Base-by-base conservation (phyloP, 768 basidiomycete genomes). In the Leccinum uliginosum region DNA sequence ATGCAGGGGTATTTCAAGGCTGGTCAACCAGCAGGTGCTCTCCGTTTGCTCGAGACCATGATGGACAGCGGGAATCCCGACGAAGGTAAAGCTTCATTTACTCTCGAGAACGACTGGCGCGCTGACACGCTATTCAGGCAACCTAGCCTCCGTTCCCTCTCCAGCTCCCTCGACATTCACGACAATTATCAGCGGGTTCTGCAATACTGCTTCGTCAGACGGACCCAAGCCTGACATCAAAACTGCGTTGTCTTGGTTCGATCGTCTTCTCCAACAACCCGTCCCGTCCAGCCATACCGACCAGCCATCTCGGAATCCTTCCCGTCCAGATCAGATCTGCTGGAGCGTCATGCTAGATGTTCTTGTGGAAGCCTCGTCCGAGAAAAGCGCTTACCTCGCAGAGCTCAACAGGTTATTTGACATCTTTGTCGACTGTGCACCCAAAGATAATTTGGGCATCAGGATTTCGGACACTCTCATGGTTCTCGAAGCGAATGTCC, bases 201-300 rank as follows among this genome's bases (percentile, higher is more conserved):
- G 83, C 61, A 70, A 76, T 12, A 68, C 72, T 10, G 82, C 81
- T 12, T 55, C 54, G 1, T 55, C 54, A 8, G 44, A 61, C 6
- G 19, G 53, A 4, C 23, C 57, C 14, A 65, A 60, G 15, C 60
- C 71, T 8, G 92, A 94, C 64, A 64, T 85, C 6, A 62, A 73
- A 3, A 85, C 82, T 0, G 91, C 91, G 0, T 62, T 85, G 44
- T 67, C 74, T 6, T 95, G 92, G 92, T 90, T 87, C 62, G 76
- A 85, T 43, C 79, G 82, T 48, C 75, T 93, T 29, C 71, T 87
- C 47, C 67, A 71, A 26, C 80, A 83, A 56, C 69, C 65, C 65
- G 62, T 54, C 62, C 67, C 64, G 61, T 62, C 58, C 55, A 61
- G 54, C 15, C 54, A 76, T 59, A 76, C 77, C 1, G 81, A 74